Conservation (phyloP, 306 rosid species). For the Canavalia gladiata region DNA sequence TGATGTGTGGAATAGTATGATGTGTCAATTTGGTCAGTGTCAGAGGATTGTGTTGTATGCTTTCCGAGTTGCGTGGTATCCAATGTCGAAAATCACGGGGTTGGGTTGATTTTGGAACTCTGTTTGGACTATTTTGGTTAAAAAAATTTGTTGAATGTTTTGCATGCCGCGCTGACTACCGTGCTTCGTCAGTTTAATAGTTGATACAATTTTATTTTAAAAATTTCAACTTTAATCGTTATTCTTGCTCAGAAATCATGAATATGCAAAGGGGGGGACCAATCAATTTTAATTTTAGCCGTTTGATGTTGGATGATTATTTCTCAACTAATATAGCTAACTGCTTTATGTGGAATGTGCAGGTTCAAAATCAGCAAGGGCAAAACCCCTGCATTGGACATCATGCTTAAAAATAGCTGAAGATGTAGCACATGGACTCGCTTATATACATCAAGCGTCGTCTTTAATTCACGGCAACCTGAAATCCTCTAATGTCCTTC, state of each 20-base stretch:
- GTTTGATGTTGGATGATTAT: constrained; percentile 19
- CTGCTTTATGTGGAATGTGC: constrained; percentile 40
- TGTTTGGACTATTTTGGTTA: constrained; percentile 42
- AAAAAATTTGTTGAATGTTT: constrained; percentile 1
- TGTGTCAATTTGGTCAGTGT: constrained; percentile 9
- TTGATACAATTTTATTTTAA: background rate
- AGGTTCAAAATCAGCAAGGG: constrained; percentile 87
- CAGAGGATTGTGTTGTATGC: background rate
- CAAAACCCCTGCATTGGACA: constrained; percentile 98
- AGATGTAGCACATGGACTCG: constrained; percentile 92
- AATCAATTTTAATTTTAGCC: background rate
- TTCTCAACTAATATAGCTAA: constrained; percentile 17
- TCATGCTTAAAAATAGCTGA: constrained; percentile 97
- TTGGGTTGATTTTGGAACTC: constrained; percentile 28
- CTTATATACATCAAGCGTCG: constrained; percentile 81
- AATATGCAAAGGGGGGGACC: background rate
- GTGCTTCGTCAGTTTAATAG: background rate
- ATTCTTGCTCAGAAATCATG: constrained; percentile 1
- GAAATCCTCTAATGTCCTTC: constrained; percentile 87
- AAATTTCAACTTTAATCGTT: background rate
- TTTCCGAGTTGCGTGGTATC: constrained; percentile 30
- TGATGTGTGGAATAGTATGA: constrained; percentile 17
- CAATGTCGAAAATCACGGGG: constrained; percentile 44
- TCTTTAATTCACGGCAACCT: constrained; percentile 81
- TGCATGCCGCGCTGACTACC: constrained; percentile 19